Evolutionary conservation across 331 rosid genomes (phyloP).

Genomic region (Acacia concinna): DNA sequence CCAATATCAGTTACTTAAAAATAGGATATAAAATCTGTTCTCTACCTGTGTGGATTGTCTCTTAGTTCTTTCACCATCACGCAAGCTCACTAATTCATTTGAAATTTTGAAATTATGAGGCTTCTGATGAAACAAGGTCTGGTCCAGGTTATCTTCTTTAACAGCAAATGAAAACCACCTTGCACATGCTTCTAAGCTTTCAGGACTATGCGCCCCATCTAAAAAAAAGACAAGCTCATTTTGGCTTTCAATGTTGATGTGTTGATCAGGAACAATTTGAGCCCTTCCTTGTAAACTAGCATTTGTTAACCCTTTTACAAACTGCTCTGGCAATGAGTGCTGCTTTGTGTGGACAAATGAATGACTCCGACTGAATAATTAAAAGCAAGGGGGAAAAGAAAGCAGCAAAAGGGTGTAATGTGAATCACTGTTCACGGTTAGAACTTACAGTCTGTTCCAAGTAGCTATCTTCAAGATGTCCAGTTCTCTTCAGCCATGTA

Average conservation of each 20-base stretch:
- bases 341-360: conserved; percentile 43
- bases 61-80: conserved; percentile 35
- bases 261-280: conserved; percentile 75
- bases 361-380: conserved; percentile 25
- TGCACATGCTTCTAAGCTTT: conserved; percentile 87
- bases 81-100: conserved; percentile 39
- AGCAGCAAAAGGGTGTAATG: conserved; percentile 8
- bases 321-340: conserved; percentile 75
- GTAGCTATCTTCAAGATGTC: conserved; percentile 48
- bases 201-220: conserved; percentile 99
- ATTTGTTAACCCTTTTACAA: conserved; percentile 69
- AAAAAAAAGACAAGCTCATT: conserved; percentile 74
- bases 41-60: conserved; percentile 67
- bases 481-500: conserved; percentile 78
- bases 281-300: conserved; percentile 95
- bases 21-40: conserved; percentile 25
- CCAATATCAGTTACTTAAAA: conserved; percentile 10
- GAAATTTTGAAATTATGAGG: conserved; percentile 42
- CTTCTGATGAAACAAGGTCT: conserved; percentile 39
- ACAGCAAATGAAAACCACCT: conserved; percentile 79
- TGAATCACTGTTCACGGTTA: conserved; percentile 27
- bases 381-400: conserved; percentile 10
- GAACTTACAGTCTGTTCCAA: conserved; percentile 63
- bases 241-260: conserved; percentile 41
- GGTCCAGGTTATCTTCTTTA: conserved; percentile 50